phyloP scores from a whole-genome alignment of 2,329 filamentous ascomycete genomes.

The Fusarium circinatum region DNA sequence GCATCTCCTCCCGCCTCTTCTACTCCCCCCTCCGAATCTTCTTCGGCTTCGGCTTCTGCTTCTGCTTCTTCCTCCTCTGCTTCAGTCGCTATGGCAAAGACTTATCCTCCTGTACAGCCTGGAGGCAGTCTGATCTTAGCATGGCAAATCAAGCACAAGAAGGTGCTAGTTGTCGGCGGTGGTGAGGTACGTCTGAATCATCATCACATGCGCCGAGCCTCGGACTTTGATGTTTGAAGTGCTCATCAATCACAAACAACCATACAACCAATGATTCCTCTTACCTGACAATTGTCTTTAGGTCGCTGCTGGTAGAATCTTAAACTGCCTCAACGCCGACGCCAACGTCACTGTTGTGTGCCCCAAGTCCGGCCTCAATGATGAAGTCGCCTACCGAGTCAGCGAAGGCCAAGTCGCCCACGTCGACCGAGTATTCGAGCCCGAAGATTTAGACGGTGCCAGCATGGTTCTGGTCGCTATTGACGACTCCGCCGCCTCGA shows the following conservation, averaged over 20 bases:
- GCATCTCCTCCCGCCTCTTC: conserved; percentile 34
- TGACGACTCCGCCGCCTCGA: conserved; percentile 92
- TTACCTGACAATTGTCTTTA: conserved; percentile 52
- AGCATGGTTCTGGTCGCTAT: conserved; percentile 94
- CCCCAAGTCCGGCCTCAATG: conserved; percentile 81
- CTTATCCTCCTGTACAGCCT: conserved; percentile 84
- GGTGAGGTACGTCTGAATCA: conserved; percentile 76
- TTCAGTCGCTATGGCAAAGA: conserved; percentile 47
- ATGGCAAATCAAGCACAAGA: conserved; percentile 92
- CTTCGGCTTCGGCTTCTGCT: background rate
- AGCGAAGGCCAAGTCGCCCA: conserved; percentile 79
- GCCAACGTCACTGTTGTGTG: conserved; percentile 88
- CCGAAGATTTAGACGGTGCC: conserved; percentile 81
- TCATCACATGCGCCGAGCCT: conserved; percentile 24
- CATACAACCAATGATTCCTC: background rate
- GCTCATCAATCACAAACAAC: conserved; percentile 2
- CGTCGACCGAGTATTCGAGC: conserved; percentile 84
- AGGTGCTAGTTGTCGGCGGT: conserved; percentile 91
- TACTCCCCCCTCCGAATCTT: conserved; percentile 17
- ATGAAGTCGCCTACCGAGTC: conserved; percentile 87
- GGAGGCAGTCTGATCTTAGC: conserved; percentile 94
- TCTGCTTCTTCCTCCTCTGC: conserved; percentile 13
- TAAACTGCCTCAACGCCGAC: conserved; percentile 94
- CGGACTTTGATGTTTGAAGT: background rate
- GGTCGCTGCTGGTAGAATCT: conserved; percentile 95